Percentiles rank a stretch among this genome's conserved stretches.
These are phyloP conservation scores for Xanthoconium stramineum DNA, from an alignment of 768 basidiomycete genomes.

Conservation along the genomic window DNA sequence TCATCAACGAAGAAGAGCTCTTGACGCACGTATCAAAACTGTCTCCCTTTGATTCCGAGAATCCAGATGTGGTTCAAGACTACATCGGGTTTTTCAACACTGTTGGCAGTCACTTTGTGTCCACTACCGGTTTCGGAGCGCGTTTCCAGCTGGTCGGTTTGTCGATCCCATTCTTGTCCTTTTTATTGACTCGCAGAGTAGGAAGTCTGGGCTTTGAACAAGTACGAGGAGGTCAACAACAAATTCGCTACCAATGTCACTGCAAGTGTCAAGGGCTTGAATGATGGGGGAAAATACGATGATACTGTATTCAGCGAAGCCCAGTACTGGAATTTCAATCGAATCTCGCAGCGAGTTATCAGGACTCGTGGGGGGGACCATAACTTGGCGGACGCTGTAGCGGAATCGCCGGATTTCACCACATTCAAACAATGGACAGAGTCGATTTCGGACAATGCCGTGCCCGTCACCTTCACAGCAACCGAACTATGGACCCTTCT, in stretches of 20 bases:
- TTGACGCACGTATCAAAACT: not conserved
- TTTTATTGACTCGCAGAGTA: not conserved
- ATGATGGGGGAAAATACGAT: slow-evolving; percentile 3
- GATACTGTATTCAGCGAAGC: not conserved
- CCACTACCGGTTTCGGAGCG: not conserved
- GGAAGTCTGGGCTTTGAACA: slow-evolving; percentile 10
- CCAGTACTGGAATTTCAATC: slow-evolving; percentile 1
- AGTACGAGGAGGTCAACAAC: slow-evolving; percentile 1
- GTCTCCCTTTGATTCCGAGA: not conserved
- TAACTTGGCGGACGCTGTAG: not conserved
- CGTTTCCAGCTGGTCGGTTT: slow-evolving; percentile 3
- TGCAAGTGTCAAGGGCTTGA: slow-evolving; percentile 8
- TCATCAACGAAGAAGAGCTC: slow-evolving; percentile 8
- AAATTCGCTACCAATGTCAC: slow-evolving; percentile 4
- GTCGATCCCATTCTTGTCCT: too few species aligned
- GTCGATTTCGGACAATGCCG: not conserved
- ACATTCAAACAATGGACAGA: slow-evolving; percentile 3
- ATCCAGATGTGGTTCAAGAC: slow-evolving; percentile 1
- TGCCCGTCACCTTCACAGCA: not conserved
- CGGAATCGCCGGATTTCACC: not conserved
- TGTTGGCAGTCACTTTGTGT: slow-evolving; percentile 4
- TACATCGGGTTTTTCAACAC: slow-evolving; percentile 5
- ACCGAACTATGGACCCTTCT: slow-evolving; percentile 5
- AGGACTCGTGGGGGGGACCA: slow-evolving; percentile 3
- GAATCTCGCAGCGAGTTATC: slow-evolving; percentile 4